Percentiles rank a stretch among this genome's conserved stretches.
These are phyloP conservation scores for Fusarium sp. DNA, from an alignment of 2,329 filamentous ascomycete genomes.

Conservation along the genomic window DNA sequence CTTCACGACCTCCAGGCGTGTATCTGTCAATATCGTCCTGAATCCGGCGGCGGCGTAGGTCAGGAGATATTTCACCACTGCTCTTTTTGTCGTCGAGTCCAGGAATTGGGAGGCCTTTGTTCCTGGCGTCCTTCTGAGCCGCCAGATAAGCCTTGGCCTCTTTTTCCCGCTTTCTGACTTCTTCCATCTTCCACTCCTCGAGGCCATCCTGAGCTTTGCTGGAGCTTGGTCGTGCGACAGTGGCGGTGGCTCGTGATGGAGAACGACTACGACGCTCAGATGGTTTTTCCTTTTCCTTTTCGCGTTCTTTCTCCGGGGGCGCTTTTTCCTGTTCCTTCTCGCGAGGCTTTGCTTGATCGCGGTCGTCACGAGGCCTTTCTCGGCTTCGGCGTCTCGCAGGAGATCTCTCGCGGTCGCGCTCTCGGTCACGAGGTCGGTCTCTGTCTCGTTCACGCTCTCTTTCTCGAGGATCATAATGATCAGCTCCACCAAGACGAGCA, in stretches of 20 bases:
- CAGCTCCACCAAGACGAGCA: conserved; percentile 38
- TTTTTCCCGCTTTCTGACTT: conserved; percentile 71
- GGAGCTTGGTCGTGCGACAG: conserved; percentile 53
- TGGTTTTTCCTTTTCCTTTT: conserved; percentile 29
- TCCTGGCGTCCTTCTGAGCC: conserved; percentile 69
- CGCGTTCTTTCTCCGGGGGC: conserved; percentile 20
- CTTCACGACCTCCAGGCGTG: conserved; percentile 58
- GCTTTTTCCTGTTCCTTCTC: conserved; percentile 32
- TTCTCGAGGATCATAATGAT: conserved; percentile 52
- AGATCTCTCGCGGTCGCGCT: conserved; percentile 36
- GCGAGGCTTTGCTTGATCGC: conserved; percentile 40
- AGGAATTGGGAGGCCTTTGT: conserved; percentile 68
- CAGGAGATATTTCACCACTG: conserved; percentile 60
- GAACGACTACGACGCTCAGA: conserved; percentile 59
- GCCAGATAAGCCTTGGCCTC: conserved; percentile 74
- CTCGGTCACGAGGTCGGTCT: conserved; percentile 35
- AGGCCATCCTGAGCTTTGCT: conserved; percentile 60
- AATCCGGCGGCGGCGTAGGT: conserved; percentile 47
- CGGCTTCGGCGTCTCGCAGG: conserved; percentile 44
- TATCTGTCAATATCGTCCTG: conserved; percentile 58
- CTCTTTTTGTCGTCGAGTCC: conserved; percentile 67
- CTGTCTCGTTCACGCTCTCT: conserved; percentile 46
- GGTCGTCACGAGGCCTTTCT: conserved; percentile 43
- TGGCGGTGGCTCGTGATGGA: conserved; percentile 54
- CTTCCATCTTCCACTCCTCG: conserved; percentile 70